phyloP scores from a whole-genome alignment of 1,284 basidiomycete genomes.

The Coniferiporia weirii region DNA sequence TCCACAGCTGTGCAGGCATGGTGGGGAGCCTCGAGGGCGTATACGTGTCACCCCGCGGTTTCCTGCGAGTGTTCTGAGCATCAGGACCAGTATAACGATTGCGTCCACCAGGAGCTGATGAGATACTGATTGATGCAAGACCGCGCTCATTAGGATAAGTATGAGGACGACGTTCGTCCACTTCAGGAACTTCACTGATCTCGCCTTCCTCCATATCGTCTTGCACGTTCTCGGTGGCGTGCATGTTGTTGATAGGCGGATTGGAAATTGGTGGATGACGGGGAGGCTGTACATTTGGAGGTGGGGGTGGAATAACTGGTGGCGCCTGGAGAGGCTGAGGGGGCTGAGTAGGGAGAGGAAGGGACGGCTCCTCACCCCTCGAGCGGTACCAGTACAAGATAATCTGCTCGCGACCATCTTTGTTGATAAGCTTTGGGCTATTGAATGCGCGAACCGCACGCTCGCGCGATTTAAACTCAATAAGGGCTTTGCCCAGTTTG shows the following conservation, averaged over 20 bases:
- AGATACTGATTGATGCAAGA: not conserved
- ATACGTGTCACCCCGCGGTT: too few relatives aligned
- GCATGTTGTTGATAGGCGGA: not conserved
- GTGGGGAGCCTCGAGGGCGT: too few relatives aligned
- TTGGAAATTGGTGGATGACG: not conserved
- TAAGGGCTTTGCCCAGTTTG: conserved; percentile 1
- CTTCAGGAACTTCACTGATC: not conserved
- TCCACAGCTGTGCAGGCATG: too few relatives aligned
- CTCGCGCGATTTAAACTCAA: conserved; percentile 2
- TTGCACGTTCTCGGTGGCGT: not conserved
- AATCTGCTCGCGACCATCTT: conserved; percentile 8
- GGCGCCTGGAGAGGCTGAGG: not conserved
- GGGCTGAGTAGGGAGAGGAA: not conserved
- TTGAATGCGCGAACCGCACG: conserved; percentile 2
- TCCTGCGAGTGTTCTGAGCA: not conserved
- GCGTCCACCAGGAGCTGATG: not conserved
- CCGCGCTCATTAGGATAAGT: not conserved
- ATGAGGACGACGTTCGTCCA: not conserved
- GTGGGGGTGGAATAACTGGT: not conserved
- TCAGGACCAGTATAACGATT: not conserved
- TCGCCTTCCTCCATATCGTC: conserved; percentile 12
- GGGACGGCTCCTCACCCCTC: not conserved
- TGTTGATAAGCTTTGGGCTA: conserved; percentile 1
- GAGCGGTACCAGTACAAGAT: not conserved
- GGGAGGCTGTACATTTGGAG: not conserved